Evolutionary conservation across 495 filamentous ascomycete species (phyloP).

Genomic region (Cercophora scortea): DNA sequence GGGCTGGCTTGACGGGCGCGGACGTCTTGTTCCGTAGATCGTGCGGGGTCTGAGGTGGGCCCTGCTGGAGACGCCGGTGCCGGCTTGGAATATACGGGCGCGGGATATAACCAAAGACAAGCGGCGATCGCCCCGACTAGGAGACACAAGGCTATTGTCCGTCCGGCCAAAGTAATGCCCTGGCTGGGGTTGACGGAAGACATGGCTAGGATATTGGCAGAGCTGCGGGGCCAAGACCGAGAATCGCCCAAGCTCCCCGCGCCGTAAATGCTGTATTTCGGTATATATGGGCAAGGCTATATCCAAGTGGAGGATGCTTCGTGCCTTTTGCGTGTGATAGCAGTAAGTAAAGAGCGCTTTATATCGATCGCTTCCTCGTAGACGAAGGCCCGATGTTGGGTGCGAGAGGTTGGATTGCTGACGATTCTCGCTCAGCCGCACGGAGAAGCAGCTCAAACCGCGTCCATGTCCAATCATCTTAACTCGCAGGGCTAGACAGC

Average conservation of each 20-base stretch:
- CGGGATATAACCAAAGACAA: constrained; percentile 8
- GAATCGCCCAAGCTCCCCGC: background rate
- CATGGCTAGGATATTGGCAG: constrained; percentile 5
- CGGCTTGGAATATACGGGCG: background rate
- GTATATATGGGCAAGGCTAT: background rate
- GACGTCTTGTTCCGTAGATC: no score
- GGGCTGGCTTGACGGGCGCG: no score
- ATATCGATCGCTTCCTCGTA: no score
- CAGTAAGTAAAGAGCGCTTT: background rate
- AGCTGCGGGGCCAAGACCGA: background rate
- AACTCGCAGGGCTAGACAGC: no score
- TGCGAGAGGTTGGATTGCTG: no score
- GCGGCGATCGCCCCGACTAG: constrained; percentile 7
- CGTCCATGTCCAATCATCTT: no score
- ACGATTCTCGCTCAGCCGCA: no score
- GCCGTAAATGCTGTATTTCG: background rate
- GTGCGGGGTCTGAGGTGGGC: no score
- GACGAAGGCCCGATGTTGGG: no score
- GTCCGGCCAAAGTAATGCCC: constrained; percentile 3
- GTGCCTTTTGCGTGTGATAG: constrained; percentile 1
- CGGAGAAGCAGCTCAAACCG: no score
- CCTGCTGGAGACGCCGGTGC: no score
- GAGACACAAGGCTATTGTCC: constrained; percentile 6
- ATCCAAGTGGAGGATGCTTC: background rate
- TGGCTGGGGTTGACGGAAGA: constrained; percentile 2